These are phyloP conservation scores for Deuterostichococcus epilithicus DNA, from an alignment of 139 green algal species.

Conservation along the genomic window DNA sequence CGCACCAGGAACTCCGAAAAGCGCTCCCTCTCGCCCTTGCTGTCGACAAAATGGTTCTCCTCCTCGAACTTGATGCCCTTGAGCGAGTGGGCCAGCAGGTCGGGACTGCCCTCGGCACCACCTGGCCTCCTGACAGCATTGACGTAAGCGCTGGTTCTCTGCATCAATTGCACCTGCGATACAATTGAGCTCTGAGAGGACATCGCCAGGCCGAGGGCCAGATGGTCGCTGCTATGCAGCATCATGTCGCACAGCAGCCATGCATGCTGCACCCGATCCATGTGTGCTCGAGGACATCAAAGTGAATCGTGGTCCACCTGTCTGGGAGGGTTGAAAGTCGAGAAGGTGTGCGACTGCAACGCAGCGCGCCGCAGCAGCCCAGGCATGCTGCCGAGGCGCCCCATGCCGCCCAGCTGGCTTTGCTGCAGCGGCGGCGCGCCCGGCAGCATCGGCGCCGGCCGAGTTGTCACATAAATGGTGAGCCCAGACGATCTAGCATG, in stretches of 20 bases:
- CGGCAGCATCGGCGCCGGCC: not conserved
- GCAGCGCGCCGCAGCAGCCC: not conserved
- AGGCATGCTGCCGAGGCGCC: not conserved
- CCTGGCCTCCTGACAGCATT: no score
- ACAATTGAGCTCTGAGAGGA: no score
- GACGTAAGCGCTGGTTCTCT: no score
- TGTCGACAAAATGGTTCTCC: not conserved
- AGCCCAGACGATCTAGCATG: not conserved
- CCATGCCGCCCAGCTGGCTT: not conserved
- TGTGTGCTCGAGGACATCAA: no score
- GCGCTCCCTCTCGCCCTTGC: not conserved
- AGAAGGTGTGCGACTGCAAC: not conserved
- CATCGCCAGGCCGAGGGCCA: no score
- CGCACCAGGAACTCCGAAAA: not conserved
- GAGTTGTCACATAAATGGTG: not conserved
- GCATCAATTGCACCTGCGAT: no score
- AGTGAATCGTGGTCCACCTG: not conserved
- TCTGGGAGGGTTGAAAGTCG: not conserved
- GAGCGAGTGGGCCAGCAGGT: not conserved
- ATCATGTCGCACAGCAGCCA: no score
- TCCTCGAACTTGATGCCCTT: not conserved
- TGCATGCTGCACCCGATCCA: no score
- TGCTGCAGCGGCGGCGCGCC: not conserved
- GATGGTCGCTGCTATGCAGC: no score
- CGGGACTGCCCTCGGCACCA: no score